These are phyloP conservation scores for Trametes cingulata DNA, from an alignment of 768 basidiomycete species.

Conservation along the genomic window DNA sequence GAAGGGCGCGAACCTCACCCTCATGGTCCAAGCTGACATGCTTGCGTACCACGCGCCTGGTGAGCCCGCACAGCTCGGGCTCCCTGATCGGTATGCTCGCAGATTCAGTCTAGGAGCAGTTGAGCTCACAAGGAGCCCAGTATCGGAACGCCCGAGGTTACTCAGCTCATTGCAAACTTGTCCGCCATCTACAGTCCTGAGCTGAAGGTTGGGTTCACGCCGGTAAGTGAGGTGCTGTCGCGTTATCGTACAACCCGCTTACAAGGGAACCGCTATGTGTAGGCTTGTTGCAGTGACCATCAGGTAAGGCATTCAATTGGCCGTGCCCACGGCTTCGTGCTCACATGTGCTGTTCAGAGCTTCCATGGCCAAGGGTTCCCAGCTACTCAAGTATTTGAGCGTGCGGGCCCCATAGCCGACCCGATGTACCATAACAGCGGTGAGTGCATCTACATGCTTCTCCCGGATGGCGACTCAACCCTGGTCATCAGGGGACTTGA, in stretches of 20 bases:
- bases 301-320: slow-evolving; percentile 49
- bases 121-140: slow-evolving; percentile 37
- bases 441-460: slow-evolving; percentile 27
- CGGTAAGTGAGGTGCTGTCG: slow-evolving; percentile 40
- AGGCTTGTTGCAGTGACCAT: slow-evolving; percentile 92
- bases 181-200: slow-evolving; percentile 83
- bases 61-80: slow-evolving; percentile 82
- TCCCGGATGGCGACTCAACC: neutral
- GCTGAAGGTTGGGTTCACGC: slow-evolving; percentile 64
- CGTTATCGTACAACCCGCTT: neutral
- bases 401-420: slow-evolving; percentile 81
- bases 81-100: slow-evolving; percentile 58
- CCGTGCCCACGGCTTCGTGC: neutral
- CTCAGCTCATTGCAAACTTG: slow-evolving; percentile 72
- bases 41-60: slow-evolving; percentile 76
- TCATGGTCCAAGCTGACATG: slow-evolving; percentile 95
- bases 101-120: too few relatives aligned
- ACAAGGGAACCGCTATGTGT: neutral
- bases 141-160: slow-evolving; percentile 76
- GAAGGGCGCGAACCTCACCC: slow-evolving; percentile 61
- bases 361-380: slow-evolving; percentile 85
- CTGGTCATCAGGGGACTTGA: slow-evolving; percentile 61
- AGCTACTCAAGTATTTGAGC: slow-evolving; percentile 85
- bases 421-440: slow-evolving; percentile 90
- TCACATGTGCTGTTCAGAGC: slow-evolving; percentile 44